Percentiles rank a stretch among this genome's conserved stretches.
Conservation (phyloP, 371 early-diverging fungal species). For the Batkoa obscura region DNA sequence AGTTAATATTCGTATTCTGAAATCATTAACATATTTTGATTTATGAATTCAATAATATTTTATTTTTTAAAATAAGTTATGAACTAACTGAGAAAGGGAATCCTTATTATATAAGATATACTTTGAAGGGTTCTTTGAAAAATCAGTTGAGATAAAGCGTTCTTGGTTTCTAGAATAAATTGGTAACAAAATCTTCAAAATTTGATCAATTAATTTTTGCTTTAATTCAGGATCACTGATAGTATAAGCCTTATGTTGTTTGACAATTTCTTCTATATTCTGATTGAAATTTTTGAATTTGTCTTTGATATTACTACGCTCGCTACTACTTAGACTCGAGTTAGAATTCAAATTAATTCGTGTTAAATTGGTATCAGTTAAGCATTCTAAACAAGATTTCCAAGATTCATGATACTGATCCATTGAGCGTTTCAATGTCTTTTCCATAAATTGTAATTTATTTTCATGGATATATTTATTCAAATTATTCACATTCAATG, state of each 20-base stretch:
- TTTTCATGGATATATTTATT: constrained; percentile 11
- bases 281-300: constrained; percentile 67
- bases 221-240: constrained; percentile 67
- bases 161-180: constrained; percentile 59
- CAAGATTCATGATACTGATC: constrained; percentile 49
- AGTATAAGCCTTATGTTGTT: constrained; percentile 49
- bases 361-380: constrained; percentile 56
- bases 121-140: constrained; percentile 59
- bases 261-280: constrained; percentile 57
- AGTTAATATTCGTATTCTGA: no score
- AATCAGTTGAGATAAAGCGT: constrained; percentile 40
- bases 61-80: no score
- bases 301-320: constrained; percentile 54
- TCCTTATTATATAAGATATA: constrained; percentile 58
- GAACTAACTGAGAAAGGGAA: no score
- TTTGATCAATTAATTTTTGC: constrained; percentile 43
- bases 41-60: no score
- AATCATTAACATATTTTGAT: no score
- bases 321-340: constrained; percentile 31
- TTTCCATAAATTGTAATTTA: constrained; percentile 34
- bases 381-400: constrained; percentile 45
- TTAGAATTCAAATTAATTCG: constrained; percentile 6
- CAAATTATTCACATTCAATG: constrained; percentile 24
- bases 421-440: constrained; percentile 30
- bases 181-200: constrained; percentile 51